These are phyloP conservation scores for Penicillium canescens DNA, from an alignment of 495 filamentous ascomycete genomes.

Conservation along the genomic window DNA sequence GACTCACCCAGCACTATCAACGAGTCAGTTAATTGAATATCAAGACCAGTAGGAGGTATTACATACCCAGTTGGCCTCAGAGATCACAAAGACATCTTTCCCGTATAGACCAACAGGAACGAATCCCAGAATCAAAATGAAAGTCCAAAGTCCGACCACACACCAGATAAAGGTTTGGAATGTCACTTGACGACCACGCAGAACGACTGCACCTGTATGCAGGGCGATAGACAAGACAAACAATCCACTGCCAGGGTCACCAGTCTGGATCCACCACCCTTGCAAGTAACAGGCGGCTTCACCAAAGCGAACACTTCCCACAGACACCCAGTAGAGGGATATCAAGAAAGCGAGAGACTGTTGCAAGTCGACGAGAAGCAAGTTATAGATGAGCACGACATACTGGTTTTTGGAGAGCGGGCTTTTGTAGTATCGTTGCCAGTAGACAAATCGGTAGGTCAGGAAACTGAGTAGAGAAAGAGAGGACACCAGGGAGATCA, in stretches of 20 bases:
- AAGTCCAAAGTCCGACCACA: slow-evolving; percentile 56
- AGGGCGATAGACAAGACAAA: slow-evolving; percentile 68
- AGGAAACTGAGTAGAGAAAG: slow-evolving; percentile 53
- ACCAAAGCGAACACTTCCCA: slow-evolving; percentile 54
- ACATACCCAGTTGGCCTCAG: slow-evolving; percentile 47
- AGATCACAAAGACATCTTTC: slow-evolving; percentile 56
- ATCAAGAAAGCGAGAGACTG: slow-evolving; percentile 68
- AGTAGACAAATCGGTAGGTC: slow-evolving; percentile 57
- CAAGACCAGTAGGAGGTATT: not conserved
- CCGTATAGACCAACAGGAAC: slow-evolving; percentile 54
- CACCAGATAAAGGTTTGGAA: slow-evolving; percentile 47
- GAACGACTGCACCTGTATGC: slow-evolving; percentile 63
- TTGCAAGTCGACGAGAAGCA: slow-evolving; percentile 71
- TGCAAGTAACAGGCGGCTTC: slow-evolving; percentile 65
- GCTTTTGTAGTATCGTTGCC: slow-evolving; percentile 48
- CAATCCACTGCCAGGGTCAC: slow-evolving; percentile 66
- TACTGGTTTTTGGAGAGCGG: slow-evolving; percentile 63
- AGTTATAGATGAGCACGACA: slow-evolving; percentile 70
- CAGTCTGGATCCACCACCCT: slow-evolving; percentile 69
- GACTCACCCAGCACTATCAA: slow-evolving; percentile 69
- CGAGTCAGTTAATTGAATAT: slow-evolving; percentile 6
- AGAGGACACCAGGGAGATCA: slow-evolving; percentile 57
- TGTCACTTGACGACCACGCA: slow-evolving; percentile 57
- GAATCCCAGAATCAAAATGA: slow-evolving; percentile 56
- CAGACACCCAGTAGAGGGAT: slow-evolving; percentile 57